phyloP scores from a whole-genome alignment of 257 asterid species.

The Osmanthus fragrans region DNA sequence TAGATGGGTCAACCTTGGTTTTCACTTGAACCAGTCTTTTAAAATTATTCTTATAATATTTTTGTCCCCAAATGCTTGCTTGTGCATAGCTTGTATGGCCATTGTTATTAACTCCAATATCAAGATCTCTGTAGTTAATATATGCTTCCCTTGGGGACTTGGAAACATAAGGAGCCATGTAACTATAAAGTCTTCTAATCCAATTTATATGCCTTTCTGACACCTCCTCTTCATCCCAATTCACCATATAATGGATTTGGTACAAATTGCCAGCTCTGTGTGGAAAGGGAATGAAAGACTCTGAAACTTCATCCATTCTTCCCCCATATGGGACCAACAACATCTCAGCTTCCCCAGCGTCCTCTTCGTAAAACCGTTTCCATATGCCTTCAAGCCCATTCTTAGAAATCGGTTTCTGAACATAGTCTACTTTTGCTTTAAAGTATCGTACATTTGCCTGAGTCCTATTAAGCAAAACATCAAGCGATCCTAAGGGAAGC shows the following conservation, averaged over 20 bases:
- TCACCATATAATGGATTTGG: not conserved
- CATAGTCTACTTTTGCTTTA: not conserved
- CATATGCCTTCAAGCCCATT: slow-evolving; percentile 20
- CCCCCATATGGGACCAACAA: slow-evolving; percentile 22
- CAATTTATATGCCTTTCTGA: not conserved
- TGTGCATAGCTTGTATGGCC: not conserved
- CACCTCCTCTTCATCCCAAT: not conserved
- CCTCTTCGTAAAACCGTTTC: not conserved
- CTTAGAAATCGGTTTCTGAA: not conserved
- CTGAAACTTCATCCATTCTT: slow-evolving; percentile 17
- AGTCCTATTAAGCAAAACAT: not conserved
- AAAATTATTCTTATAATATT: not conserved
- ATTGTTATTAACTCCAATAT: not conserved
- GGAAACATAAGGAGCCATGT: not conserved
- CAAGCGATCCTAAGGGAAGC: not conserved
- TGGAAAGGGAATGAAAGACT: not conserved
- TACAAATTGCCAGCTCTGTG: not conserved
- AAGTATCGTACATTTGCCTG: not conserved
- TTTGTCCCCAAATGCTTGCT: not conserved
- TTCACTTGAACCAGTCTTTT: not conserved
- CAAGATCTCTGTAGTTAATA: slow-evolving; percentile 24
- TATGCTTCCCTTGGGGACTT: not conserved
- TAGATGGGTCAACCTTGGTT: not conserved
- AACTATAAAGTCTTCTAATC: not conserved
- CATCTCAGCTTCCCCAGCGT: not conserved